Percentiles rank a stretch among this genome's conserved stretches.
Conservation (phyloP, 495 filamentous ascomycete species). For the Trichoderma reesei region DNA sequence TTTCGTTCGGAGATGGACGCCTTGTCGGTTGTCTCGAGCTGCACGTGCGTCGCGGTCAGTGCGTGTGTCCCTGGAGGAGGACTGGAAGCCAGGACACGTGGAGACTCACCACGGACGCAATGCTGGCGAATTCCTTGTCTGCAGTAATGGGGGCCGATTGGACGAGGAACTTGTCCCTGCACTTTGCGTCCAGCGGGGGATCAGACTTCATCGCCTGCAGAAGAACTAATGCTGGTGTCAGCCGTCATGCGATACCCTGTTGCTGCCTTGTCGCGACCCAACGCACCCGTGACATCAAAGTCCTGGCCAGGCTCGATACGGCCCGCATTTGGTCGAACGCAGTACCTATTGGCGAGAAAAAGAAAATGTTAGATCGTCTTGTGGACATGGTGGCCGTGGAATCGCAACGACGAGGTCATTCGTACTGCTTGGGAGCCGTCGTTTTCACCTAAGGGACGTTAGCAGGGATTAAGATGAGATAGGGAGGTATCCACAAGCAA, state of each 20-base stretch:
- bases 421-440: constrained; percentile 97
- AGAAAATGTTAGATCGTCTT: not conserved
- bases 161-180: constrained; percentile 96
- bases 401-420: constrained; percentile 13
- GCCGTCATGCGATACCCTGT: not conserved
- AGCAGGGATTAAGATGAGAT: constrained; percentile 10
- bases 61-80: constrained; percentile 14
- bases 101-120: constrained; percentile 63
- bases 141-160: constrained; percentile 80
- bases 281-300: constrained; percentile 86
- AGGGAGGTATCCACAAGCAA: constrained; percentile 16
- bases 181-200: constrained; percentile 73
- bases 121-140: constrained; percentile 72
- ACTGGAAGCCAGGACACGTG: not conserved
- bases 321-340: constrained; percentile 93
- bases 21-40: constrained; percentile 74
- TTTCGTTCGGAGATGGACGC: constrained; percentile 79
- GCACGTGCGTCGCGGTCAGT: constrained; percentile 18
- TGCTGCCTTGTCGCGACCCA: not conserved
- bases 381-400: constrained; percentile 8
- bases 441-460: constrained; percentile 73
- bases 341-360: constrained; percentile 55
- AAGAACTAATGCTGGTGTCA: constrained; percentile 50
- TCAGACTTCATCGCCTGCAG: constrained; percentile 97
- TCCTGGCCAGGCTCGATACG: constrained; percentile 79